Conservation (phyloP, 169 alveolate genomes). For the Eimeria falciformis region DNA sequence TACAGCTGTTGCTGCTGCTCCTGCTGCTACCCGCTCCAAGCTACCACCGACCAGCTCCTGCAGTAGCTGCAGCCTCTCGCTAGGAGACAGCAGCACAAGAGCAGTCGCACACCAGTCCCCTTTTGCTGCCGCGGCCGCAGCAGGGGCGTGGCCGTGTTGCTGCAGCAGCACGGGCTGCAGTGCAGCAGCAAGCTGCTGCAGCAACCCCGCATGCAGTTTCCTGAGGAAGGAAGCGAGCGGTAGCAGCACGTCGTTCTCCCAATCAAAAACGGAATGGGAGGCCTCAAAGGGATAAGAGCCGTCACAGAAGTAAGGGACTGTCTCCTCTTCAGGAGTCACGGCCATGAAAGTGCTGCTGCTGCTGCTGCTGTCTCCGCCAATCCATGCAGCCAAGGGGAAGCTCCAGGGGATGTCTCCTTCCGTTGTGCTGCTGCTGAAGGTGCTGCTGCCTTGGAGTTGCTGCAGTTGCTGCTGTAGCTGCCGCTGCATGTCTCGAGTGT, state of each 20-base stretch:
- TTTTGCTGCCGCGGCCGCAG: constrained; percentile 1
- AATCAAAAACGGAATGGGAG: not conserved
- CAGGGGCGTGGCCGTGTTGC: not conserved
- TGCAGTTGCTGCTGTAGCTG: constrained; percentile 36
- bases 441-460: not conserved
- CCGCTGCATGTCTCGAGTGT: constrained; percentile 23
- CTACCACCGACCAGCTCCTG: not conserved
- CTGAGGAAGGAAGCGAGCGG: not conserved
- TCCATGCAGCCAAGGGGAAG: not conserved
- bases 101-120: constrained; percentile 9
- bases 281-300: not conserved
- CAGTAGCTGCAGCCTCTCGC: not conserved
- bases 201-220: not conserved
- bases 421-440: constrained; percentile 12
- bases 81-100: not conserved
- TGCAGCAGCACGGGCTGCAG: not conserved
- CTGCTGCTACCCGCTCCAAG: not conserved
- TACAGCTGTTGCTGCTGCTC: not conserved
- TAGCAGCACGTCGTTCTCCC: constrained; percentile 15
- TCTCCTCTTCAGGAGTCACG: not conserved
- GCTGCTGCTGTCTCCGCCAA: constrained; percentile 10
- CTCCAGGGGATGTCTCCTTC: not conserved
- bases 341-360: not conserved
- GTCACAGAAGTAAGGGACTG: not conserved
- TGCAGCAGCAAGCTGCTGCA: constrained; percentile 34